Base-by-base conservation (phyloP, 306 rosid species). In the Crataegus laevigata region DNA sequence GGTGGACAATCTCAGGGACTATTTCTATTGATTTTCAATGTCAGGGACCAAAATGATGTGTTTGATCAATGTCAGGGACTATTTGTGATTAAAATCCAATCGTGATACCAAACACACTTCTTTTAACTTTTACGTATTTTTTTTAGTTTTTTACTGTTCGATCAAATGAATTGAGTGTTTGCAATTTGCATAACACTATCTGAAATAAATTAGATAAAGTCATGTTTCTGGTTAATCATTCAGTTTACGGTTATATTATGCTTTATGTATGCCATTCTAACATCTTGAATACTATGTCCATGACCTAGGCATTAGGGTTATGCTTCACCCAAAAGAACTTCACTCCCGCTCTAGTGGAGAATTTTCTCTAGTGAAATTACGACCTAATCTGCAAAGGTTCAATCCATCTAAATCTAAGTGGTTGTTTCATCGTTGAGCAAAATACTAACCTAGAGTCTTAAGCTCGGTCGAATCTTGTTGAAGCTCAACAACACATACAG, bases 141-240 rank as follows among this genome's bases (percentile, higher is more conserved):
- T 7, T 36, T 6, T 0, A 1, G 0, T 1, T 36, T 36, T 36
- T 7, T 36, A 36, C 2, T 0, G 2, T 34, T 36, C 9, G 10
- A 36, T 36, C 40, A 36, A 7, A 36, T 36, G 40, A 6, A 36
- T 34, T 34, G 38, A 6, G 1, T 34, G 10, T 36, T 36, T 36
- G 0, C 10, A 36, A 3, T 36, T 36, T 36, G 0, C 10, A 36
- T 7, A 7, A 7, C 40, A 36, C 10, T 7, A 7, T 2, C 9
- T 36, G 0, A 36, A 36, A 11, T 22, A 47, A 47, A 47, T 47
- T 47, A 47, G 52, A 18, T 47, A 47, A 15, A 15, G 52, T 50
- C 54, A 17, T 50, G 8, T 50, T 17, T 50, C 21, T 50, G 54
- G 54, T 50, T 50, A 15, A 5, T 50, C 21, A 1, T 50, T 50